phyloP scores from a whole-genome alignment of 805 yeast species.

The Candida koratica region DNA sequence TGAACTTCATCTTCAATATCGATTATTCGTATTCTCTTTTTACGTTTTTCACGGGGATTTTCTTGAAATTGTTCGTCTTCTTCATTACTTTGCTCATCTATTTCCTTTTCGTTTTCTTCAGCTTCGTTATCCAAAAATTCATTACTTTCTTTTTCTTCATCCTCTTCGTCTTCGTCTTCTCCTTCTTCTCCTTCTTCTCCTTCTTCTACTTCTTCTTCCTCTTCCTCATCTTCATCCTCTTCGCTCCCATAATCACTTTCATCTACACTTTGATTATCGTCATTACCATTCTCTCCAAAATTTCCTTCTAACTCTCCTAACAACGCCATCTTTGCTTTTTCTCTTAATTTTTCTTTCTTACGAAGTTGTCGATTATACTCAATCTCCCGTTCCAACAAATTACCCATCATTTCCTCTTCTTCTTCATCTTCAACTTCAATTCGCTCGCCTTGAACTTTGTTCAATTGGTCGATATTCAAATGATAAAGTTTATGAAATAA shows the following conservation, averaged over 20 bases:
- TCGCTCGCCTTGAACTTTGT: conserved; percentile 17
- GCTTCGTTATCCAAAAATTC: conserved; percentile 12
- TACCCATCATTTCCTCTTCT: conserved; percentile 43
- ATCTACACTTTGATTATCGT: conserved; percentile 8
- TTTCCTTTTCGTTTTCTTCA: conserved; percentile 1
- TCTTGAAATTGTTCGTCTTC: not conserved
- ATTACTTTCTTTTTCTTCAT: conserved; percentile 17
- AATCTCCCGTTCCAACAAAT: conserved; percentile 47
- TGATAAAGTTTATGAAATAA: conserved; percentile 11
- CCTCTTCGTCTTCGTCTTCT: conserved; percentile 6
- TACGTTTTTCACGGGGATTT: not conserved
- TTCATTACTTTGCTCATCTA: conserved; percentile 1
- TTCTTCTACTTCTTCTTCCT: conserved; percentile 14
- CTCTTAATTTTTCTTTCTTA: conserved; percentile 37
- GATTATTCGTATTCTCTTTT: conserved; percentile 1
- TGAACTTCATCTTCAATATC: conserved; percentile 14
- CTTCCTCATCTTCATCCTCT: conserved; percentile 17
- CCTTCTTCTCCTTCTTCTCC: conserved; percentile 18
- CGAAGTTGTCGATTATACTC: conserved; percentile 45
- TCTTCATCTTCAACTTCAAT: conserved; percentile 29
- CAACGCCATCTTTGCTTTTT: conserved; percentile 33
- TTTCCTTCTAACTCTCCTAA: conserved; percentile 19
- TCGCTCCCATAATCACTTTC: conserved; percentile 17
- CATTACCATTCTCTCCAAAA: conserved; percentile 17
- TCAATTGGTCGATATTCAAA: conserved; percentile 42